Evolutionary conservation across 768 basidiomycete species (phyloP), one percentile per base, ranked within the genome.

Genomic region (Suillus tomentosus): DNA sequence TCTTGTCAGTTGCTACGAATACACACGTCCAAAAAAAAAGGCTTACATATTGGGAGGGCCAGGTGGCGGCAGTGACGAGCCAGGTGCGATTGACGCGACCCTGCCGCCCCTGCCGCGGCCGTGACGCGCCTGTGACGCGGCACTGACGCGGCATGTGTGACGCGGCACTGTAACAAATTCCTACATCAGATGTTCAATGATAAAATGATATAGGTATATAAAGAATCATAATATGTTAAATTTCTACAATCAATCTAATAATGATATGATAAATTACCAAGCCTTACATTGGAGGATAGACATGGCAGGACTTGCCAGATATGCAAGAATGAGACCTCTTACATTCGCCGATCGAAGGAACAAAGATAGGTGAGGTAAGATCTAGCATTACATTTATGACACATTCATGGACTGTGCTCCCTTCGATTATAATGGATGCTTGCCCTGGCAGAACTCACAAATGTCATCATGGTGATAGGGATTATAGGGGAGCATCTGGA

Each of bases 381-480:
- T 54, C 53, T 54, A 54, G 19, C 19, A 10, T 54, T 54, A 34
- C 53, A 54, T 19, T 54, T 36, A 15, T 54, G 53, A 54, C n/a
- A 13, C 10, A 54, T 54, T 13, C 19, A 7, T 36, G 5, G 53
- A 54, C 19, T 13, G 5, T 36, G 2, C 4, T 54, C 53, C 34
- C 53, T 54, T 36, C 1, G 1, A 54, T n/a, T 54, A 36, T 36
- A 54, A 54, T 10, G 53, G 53, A 54, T 13, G 34, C 53, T 54
- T 54, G 19, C 54, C 54, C 13, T 36, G 34, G 13, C 34, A 14
- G 54, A 55, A 55, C n/a, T 55, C 19, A 36, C n/a, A 55, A 55
- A 37, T 10, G 5, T 55, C n/a, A 55, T 19, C 54, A 37, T 55
- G 54, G 9, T 37, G 36, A 55, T 6, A 5, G 1, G 11, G n/a